phyloP scores from a whole-genome alignment of 2,329 filamentous ascomycete species.

The Trichoderma polysporum region DNA sequence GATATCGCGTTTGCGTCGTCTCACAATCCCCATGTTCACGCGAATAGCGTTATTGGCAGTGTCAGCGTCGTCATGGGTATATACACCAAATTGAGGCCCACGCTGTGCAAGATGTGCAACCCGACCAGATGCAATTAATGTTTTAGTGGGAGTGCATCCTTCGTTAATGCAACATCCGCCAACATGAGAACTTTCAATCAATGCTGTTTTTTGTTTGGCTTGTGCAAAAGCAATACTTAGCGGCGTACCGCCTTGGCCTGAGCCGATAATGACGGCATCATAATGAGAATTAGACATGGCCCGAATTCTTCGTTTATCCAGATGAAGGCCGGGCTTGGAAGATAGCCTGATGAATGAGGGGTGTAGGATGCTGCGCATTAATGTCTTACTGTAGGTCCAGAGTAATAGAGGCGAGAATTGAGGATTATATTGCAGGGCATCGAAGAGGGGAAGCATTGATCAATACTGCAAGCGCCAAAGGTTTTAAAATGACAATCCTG shows the following conservation, averaged over 20 bases:
- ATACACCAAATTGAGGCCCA: constrained; percentile 47
- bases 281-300: constrained; percentile 25
- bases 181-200: constrained; percentile 49
- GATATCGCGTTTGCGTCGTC: constrained; percentile 54
- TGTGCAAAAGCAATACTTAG: constrained; percentile 48
- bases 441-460: background rate
- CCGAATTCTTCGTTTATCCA: background rate
- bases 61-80: constrained; percentile 24
- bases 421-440: background rate
- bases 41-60: constrained; percentile 26
- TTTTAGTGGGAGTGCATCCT: constrained; percentile 58
- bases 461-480: no score
- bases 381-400: background rate
- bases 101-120: constrained; percentile 47
- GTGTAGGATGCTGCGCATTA: background rate
- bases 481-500: no score
- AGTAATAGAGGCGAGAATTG: background rate
- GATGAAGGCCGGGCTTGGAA: background rate
- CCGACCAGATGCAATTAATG: constrained; percentile 53
- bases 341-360: background rate
- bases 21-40: constrained; percentile 49
- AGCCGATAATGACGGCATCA: constrained; percentile 48
- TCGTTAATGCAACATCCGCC: constrained; percentile 57
- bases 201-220: constrained; percentile 43
- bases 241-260: constrained; percentile 52